Base-by-base conservation (phyloP, 192 early-diverging fungal species). In the Backusella sp. region DNA sequence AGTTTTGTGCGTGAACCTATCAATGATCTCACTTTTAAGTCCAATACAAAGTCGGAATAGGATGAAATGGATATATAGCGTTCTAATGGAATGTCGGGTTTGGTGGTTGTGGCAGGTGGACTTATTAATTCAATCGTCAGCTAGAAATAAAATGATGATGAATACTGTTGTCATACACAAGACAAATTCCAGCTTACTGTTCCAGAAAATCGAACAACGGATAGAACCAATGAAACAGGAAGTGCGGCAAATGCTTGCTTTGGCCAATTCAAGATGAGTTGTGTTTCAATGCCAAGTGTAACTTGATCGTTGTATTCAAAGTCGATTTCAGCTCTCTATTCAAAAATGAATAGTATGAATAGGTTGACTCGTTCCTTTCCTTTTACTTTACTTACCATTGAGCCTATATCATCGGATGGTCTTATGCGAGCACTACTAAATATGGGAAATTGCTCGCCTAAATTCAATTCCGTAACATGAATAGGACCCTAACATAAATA, bases 1-100 rank as follows among this genome's bases (percentile, higher is more conserved):
- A 99, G 92, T 81, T 99, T 99, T 32, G 98, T 96, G 76, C 95
- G 90, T 79, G 96, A 96, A 0, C 98, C 98, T 42, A 99, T 88
- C 41, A 98, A 82, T 0, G 96, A 96, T 56, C 92, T 90, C 1
- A 97, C 92, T 46, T 94, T 91, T 71, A 98, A 94, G 37, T 98
- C 95, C 1, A 98, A 86, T 53, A 88, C 82, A 59, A 94, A 95
- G 71, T 93, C 92, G 2, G 92, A 81, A 15, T 88, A 70, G 0
- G 83, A 82, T 3, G 88, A 90, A 46, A 88, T 83, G 8, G 86
- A 83, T 56, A 90, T 87, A 69, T 86, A 88, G 34, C 77, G 82
- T 74, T 78, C 84, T 80, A 75, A 81, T 26, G 78, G 83, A 67
- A 53, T 74, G 17, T 76, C 74, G 8, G 74, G 72, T 59, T 74